A percentile compares a stretch with the other conserved stretches of the same genome.
These are phyloP conservation scores for Spathaspora gorwiae DNA, from an alignment of 805 yeast genomes.

Conservation along the genomic window DNA sequence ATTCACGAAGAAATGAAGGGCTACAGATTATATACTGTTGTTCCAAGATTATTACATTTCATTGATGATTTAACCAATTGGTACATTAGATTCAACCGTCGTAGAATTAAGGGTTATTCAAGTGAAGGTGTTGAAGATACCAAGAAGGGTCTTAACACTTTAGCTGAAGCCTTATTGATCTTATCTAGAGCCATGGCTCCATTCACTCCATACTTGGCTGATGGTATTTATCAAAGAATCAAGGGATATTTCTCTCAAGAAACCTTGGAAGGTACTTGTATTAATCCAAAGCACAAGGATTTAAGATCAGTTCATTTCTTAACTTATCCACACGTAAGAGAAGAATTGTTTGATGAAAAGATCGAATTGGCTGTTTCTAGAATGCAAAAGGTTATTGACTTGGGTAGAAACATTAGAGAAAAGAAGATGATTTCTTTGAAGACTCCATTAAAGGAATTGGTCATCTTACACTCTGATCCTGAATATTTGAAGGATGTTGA, in stretches of 20 bases:
- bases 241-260: constrained; percentile 57
- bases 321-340: constrained; percentile 79
- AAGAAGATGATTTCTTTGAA: constrained; percentile 90
- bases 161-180: constrained; percentile 84
- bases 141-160: constrained; percentile 79
- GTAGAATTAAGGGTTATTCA: constrained; percentile 84
- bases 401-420: constrained; percentile 95
- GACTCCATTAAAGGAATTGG: constrained; percentile 86
- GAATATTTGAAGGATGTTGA: constrained; percentile 73
- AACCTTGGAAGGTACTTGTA: constrained; percentile 41
- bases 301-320: constrained; percentile 88
- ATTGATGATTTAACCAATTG: constrained; percentile 96
- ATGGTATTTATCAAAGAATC: constrained; percentile 77
- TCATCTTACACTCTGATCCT: constrained; percentile 77
- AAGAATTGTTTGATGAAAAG: constrained; percentile 72
- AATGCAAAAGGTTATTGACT: constrained; percentile 95
- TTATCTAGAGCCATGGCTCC: constrained; percentile 97
- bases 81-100: constrained; percentile 97
- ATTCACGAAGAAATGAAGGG: constrained; percentile 87
- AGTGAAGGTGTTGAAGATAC: constrained; percentile 84
- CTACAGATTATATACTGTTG: constrained; percentile 92
- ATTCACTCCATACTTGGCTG: constrained; percentile 94
- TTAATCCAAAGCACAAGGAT: constrained; percentile 49
- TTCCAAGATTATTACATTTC: constrained; percentile 81
- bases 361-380: constrained; percentile 87